These are phyloP conservation scores for Aspergillus sparsus DNA, from an alignment of 495 filamentous ascomycete genomes.

Conservation along the genomic window DNA sequence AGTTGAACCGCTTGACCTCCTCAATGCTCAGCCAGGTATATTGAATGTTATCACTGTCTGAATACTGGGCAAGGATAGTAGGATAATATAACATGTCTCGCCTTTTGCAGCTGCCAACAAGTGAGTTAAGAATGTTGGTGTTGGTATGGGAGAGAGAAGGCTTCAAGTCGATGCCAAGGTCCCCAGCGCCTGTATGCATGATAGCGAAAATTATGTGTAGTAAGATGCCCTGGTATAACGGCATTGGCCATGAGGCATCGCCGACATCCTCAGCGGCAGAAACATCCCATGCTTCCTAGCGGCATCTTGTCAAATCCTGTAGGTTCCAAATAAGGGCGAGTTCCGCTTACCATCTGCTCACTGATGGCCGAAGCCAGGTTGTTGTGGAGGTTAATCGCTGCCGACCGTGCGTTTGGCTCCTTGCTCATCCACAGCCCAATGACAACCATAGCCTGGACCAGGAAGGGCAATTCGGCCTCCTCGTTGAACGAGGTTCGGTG, in stretches of 20 bases:
- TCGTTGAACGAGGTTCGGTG: slow-evolving; percentile 28
- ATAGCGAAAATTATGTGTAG: slow-evolving; percentile 33
- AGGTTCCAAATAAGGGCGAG: neutral
- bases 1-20: slow-evolving; percentile 33
- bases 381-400: slow-evolving; percentile 29
- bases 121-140: slow-evolving; percentile 22
- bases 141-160: slow-evolving; percentile 19
- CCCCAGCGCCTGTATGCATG: slow-evolving; percentile 3
- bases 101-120: slow-evolving; percentile 31
- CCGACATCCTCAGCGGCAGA: slow-evolving; percentile 17
- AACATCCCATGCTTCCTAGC: slow-evolving; percentile 35
- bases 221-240: slow-evolving; percentile 37
- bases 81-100: slow-evolving; percentile 35
- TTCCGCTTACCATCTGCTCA: slow-evolving; percentile 29
- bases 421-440: slow-evolving; percentile 33
- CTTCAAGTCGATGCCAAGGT: slow-evolving; percentile 24
- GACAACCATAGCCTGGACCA: slow-evolving; percentile 32
- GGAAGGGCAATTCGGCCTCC: slow-evolving; percentile 22
- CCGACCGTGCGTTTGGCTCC: slow-evolving; percentile 17
- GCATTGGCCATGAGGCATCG: slow-evolving; percentile 31
- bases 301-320: slow-evolving; percentile 6
- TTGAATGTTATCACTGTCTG: slow-evolving; percentile 10
- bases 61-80: slow-evolving; percentile 28
- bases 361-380: slow-evolving; percentile 27
- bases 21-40: slow-evolving; percentile 34